Evolutionary conservation across 192 early-diverging fungal species (phyloP), one percentile per base, ranked within the genome.

Genomic region (Coemansia erecta): DNA sequence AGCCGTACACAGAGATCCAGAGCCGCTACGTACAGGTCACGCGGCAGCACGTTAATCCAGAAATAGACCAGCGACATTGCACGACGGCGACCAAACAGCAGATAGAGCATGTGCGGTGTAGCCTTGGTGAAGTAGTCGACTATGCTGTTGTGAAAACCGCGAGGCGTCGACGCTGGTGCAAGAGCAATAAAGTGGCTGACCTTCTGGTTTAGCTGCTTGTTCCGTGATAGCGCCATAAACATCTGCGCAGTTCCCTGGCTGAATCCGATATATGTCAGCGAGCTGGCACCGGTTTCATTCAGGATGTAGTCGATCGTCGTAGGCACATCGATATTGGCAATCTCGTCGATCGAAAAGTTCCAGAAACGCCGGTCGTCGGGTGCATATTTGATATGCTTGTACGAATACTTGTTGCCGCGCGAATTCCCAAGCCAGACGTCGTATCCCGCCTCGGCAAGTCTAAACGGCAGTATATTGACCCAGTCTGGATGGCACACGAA

Each of bases 361-460:
- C 95, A 98, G 65, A 93, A 94, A 31, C 75, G 72, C 49, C 83
- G 80, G 55, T 92, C 82, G 40, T 77, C 68, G 0, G 90, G 86
- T 28, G 80, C 86, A 35, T 83, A 76, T 15, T 68, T 84, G 40
- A 84, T 66, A 63, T 97, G 91, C 58, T 92, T 92, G 67, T 89
- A 91, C 42, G 87, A 87, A 68, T 96, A 95, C 73, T 98, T 98
- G 81, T 95, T 95, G 13, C 93, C 95, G 21, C 95, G 81, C 19
- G 91, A 87, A 66, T 98, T 97, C 21, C 93, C 94, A 8, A 98
- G 66, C 95, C 95, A 98, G 0, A 98, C 95, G 73, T 98, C 95
- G 72, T 92, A 98, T 18, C 90, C 90, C 8, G 87, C 89, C 51
- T 93, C 89, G 7, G 90, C 92, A 21, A 98, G 84, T 4, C 91